phyloP scores from a whole-genome alignment of 2,329 filamentous ascomycete species.

The Colletotrichum liaoningense region DNA sequence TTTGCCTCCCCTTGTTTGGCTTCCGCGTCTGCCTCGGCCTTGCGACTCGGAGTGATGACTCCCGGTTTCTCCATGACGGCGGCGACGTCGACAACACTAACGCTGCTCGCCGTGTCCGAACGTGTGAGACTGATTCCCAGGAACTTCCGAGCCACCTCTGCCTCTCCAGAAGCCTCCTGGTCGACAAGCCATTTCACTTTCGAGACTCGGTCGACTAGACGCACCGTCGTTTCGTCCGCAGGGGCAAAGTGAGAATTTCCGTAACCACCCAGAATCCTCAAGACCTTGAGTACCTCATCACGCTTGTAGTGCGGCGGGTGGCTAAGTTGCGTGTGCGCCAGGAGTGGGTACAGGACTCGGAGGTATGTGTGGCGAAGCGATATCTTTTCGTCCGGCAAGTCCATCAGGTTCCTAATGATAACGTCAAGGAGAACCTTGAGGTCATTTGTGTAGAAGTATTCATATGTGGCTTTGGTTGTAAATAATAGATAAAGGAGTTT shows the following conservation, averaged over 20 bases:
- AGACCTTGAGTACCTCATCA: slow-evolving; percentile 81
- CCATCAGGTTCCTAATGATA: slow-evolving; percentile 95
- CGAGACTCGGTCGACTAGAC: slow-evolving; percentile 80
- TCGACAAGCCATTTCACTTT: slow-evolving; percentile 76
- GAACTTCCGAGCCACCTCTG: slow-evolving; percentile 67
- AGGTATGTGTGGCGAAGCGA: slow-evolving; percentile 92
- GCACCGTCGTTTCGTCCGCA: slow-evolving; percentile 82
- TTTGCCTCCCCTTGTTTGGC: slow-evolving; percentile 42
- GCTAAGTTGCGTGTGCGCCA: slow-evolving; percentile 91
- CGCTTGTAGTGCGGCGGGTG: slow-evolving; percentile 92
- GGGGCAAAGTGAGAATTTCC: slow-evolving; percentile 82
- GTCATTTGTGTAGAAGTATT: slow-evolving; percentile 99
- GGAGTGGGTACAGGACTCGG: slow-evolving; percentile 88
- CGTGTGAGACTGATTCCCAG: slow-evolving; percentile 79
- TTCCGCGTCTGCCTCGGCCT: slow-evolving; percentile 44
- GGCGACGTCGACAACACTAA: slow-evolving; percentile 83
- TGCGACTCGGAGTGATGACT: slow-evolving; percentile 81
- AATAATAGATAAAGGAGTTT: slow-evolving; percentile 97
- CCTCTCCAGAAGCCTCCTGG: slow-evolving; percentile 50
- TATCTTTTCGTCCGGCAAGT: slow-evolving; percentile 85
- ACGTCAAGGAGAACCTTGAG: slow-evolving; percentile 94
- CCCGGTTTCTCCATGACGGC: slow-evolving; percentile 85
- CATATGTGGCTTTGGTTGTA: slow-evolving; percentile 89
- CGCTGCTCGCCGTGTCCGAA: slow-evolving; percentile 74
- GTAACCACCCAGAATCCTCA: slow-evolving; percentile 76